These are phyloP conservation scores for Aureobasidium sp. DNA, from an alignment of 2,329 filamentous ascomycete genomes.

Conservation along the genomic window DNA sequence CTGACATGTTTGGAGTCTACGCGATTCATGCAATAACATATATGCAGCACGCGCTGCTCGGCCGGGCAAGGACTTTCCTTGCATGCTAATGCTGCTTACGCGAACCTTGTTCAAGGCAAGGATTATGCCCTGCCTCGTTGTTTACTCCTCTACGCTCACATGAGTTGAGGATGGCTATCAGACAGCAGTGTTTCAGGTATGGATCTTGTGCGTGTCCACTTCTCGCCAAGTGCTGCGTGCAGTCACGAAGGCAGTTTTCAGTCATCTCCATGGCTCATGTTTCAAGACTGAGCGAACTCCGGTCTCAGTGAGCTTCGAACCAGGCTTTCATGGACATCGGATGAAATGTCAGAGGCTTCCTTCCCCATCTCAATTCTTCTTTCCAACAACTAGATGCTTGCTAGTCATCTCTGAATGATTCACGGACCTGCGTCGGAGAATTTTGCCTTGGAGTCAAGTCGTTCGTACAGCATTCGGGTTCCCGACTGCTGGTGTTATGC, in stretches of 20 bases:
- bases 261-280: neutral
- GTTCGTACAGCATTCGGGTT: neutral
- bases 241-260: neutral
- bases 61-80: constrained; percentile 6
- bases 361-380: neutral
- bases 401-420: neutral
- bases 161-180: neutral
- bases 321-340: neutral
- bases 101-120: constrained; percentile 5
- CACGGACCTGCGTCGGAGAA: constrained; percentile 8
- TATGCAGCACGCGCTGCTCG: neutral
- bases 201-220: neutral
- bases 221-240: constrained; percentile 2
- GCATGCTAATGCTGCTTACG: neutral
- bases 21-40: neutral
- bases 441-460: neutral
- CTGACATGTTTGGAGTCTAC: neutral
- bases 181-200: constrained; percentile 1
- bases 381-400: neutral
- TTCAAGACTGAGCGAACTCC: neutral
- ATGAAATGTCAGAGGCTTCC: neutral
- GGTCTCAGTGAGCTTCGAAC: neutral
- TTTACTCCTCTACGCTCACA: neutral
- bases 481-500: neutral
- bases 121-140: neutral